phyloP scores from a whole-genome alignment of 2,329 filamentous ascomycete genomes.

The Cladophialophora chaetospira region DNA sequence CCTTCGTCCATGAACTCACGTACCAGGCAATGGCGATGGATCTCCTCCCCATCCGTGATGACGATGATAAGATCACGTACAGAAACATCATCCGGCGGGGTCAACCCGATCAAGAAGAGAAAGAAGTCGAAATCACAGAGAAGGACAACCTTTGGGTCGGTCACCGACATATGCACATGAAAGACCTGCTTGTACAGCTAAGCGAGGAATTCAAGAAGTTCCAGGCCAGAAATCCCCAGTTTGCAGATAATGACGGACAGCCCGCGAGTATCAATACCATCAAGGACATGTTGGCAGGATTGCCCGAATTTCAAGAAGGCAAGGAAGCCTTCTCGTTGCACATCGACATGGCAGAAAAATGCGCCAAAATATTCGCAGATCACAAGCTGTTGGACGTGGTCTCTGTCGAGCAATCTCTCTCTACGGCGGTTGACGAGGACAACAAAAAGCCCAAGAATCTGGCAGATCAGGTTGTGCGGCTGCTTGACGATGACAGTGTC shows the following conservation, averaged over 20 bases:
- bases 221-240: constrained; percentile 86
- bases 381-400: constrained; percentile 85
- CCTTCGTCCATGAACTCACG: constrained; percentile 91
- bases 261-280: constrained; percentile 83
- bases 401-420: constrained; percentile 83
- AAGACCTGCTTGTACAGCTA: constrained; percentile 91
- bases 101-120: constrained; percentile 69
- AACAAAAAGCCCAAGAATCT: constrained; percentile 87
- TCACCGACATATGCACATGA: constrained; percentile 95
- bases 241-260: constrained; percentile 72
- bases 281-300: constrained; percentile 92
- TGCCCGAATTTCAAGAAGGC: constrained; percentile 93
- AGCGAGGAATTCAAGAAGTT: constrained; percentile 93
- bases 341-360: constrained; percentile 94
- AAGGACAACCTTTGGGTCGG: constrained; percentile 94
- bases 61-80: constrained; percentile 80
- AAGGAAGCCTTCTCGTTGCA: constrained; percentile 95
- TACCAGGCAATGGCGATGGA: constrained; percentile 99
- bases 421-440: constrained; percentile 91
- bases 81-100: constrained; percentile 78
- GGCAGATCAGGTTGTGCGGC: constrained; percentile 77
- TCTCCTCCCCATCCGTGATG: constrained; percentile 82
- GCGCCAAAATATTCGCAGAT: constrained; percentile 88
- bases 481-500: constrained; percentile 83
- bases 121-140: constrained; percentile 88